Percentiles rank a stretch among this genome's conserved stretches.
These are phyloP conservation scores for Chernovozyma sophiae-reginae DNA, from an alignment of 1,139 yeast species.

Conservation along the genomic window DNA sequence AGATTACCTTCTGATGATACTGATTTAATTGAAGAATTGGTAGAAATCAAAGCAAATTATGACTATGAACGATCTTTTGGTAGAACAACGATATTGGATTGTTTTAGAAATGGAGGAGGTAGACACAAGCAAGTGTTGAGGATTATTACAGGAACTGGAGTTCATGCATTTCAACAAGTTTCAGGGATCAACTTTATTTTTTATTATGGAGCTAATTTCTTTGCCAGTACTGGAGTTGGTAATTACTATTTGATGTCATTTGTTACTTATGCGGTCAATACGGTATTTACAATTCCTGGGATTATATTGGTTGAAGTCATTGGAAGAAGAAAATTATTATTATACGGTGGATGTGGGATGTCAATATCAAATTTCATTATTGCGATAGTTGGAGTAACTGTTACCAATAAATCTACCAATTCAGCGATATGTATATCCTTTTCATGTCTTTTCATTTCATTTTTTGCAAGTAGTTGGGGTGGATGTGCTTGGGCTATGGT, in stretches of 20 bases:
- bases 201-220: constrained; percentile 74
- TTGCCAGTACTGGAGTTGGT: constrained; percentile 55
- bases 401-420: constrained; percentile 28
- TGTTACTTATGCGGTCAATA: constrained; percentile 69
- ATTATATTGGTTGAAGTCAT: constrained; percentile 31
- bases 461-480: constrained; percentile 74
- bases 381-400: constrained; percentile 61
- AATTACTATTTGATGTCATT: constrained; percentile 65
- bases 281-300: constrained; percentile 69
- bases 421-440: constrained; percentile 61
- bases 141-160: constrained; percentile 63
- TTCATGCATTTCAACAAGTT: constrained; percentile 72
- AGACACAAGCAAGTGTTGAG: constrained; percentile 61
- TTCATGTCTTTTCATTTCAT: constrained; percentile 62
- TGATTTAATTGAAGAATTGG: constrained; percentile 66
- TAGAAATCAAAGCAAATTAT: constrained; percentile 73
- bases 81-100: constrained; percentile 49
- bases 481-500: constrained; percentile 68
- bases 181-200: constrained; percentile 77
- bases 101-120: constrained; percentile 64
- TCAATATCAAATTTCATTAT: constrained; percentile 57
- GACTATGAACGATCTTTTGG: constrained; percentile 72
- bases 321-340: constrained; percentile 36
- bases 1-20: constrained; percentile 50
- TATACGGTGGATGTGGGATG: constrained; percentile 62